A percentile compares a stretch with the other conserved stretches of the same genome.
phyloP scores from a whole-genome alignment of 2,329 filamentous ascomycete genomes.

The Alternaria alternata region DNA sequence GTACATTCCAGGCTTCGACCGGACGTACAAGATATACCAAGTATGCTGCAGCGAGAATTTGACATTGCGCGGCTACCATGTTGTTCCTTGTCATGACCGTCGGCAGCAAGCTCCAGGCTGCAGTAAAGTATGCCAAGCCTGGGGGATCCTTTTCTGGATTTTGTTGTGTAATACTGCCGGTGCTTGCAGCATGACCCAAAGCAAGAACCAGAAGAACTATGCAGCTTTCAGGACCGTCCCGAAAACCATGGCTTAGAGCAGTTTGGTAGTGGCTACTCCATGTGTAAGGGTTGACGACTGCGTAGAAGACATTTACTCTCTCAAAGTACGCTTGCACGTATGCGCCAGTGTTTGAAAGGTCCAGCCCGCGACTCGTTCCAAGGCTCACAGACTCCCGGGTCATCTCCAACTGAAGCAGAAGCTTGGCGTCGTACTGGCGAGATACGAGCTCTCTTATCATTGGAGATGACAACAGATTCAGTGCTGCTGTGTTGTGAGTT shows the following conservation, averaged over 20 bases:
- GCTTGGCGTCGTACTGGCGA: constrained; percentile 79
- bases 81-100: constrained; percentile 82
- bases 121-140: constrained; percentile 80
- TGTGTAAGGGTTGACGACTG: constrained; percentile 82
- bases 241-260: constrained; percentile 77
- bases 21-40: constrained; percentile 83
- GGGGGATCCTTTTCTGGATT: constrained; percentile 74
- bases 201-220: constrained; percentile 81
- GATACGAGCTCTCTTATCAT: constrained; percentile 80
- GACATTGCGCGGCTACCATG: constrained; percentile 79
- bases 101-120: constrained; percentile 79
- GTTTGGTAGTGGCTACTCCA: constrained; percentile 80
- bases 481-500: constrained; percentile 79
- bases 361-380: constrained; percentile 67
- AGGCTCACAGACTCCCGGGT: constrained; percentile 75
- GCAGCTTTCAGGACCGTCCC: constrained; percentile 81
- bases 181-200: constrained; percentile 77
- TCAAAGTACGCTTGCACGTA: constrained; percentile 84
- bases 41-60: constrained; percentile 81
- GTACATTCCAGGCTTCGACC: constrained; percentile 81
- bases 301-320: constrained; percentile 84
- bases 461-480: constrained; percentile 82
- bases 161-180: constrained; percentile 78
- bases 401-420: constrained; percentile 83
- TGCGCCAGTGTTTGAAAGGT: constrained; percentile 75